phyloP scores from a whole-genome alignment of 2,329 filamentous ascomycete species.

The Fusarium penzigii region DNA sequence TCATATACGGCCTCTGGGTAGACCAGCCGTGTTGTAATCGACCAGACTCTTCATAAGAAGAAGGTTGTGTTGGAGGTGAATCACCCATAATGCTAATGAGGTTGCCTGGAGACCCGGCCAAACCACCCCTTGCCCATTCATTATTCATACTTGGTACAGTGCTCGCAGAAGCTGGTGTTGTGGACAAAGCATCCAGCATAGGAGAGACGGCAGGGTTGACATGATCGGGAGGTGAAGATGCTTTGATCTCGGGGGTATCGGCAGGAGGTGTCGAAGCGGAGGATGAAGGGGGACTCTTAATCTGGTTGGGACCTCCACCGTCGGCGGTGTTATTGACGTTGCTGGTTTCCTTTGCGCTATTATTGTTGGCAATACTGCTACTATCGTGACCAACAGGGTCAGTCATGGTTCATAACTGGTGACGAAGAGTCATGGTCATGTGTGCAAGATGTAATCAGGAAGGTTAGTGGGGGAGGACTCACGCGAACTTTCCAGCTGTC shows the following conservation, averaged over 20 bases:
- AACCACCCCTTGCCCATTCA: constrained; percentile 46
- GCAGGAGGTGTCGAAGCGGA: constrained; percentile 46
- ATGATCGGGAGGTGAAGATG: constrained; percentile 43
- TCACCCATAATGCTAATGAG: constrained; percentile 53
- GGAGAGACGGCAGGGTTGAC: constrained; percentile 47
- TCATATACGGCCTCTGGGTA: constrained; percentile 48
- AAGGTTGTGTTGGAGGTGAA: constrained; percentile 54
- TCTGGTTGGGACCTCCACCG: constrained; percentile 34
- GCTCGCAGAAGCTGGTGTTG: constrained; percentile 50
- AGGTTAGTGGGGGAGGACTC: constrained; percentile 30
- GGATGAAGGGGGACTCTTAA: constrained; percentile 40
- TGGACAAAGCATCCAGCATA: constrained; percentile 49
- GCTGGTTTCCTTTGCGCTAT: constrained; percentile 34
- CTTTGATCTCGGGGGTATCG: constrained; percentile 49
- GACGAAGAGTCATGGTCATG: constrained; percentile 31
- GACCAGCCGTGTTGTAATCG: constrained; percentile 46
- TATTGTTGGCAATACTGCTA: constrained; percentile 28
- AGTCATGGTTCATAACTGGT: constrained; percentile 22
- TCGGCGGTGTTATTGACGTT: constrained; percentile 25
- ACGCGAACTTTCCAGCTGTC: constrained; percentile 53
- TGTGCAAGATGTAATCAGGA: constrained; percentile 21
- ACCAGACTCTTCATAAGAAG: constrained; percentile 51
- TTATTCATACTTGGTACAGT: constrained; percentile 48
- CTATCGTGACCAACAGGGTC: constrained; percentile 20
- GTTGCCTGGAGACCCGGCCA: constrained; percentile 55